Base-by-base conservation (phyloP, 78 protist species). In the Thecamonas trahens region DNA sequence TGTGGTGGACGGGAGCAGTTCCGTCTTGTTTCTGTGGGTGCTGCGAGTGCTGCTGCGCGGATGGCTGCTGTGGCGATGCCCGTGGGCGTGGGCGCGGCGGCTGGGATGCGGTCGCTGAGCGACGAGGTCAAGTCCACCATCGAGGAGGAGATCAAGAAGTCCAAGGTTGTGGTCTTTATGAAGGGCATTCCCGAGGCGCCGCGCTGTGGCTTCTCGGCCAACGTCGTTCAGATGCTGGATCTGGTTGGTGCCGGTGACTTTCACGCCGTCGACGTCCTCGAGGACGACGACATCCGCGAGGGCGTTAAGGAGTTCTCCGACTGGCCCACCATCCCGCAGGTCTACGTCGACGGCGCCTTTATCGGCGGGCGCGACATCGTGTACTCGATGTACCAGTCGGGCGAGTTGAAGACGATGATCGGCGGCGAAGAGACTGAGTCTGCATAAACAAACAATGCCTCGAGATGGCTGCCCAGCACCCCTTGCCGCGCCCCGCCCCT, bases 281-380 rank as follows among this genome's bases (percentile, higher is more conserved):
- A 42, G 29, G 79, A 87, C 71, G 70, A 55, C 32, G 68, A 29
- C 5, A 38, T 89, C 14, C 76, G 95, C 24, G 63, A 82, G 54
- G 89, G 80, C 40, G 37, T 90, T n/a, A 91, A 91, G 66, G 67
- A 66, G 31, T 76, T 22, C 66, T 55, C 85, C 24, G 45, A 82
- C 28, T 94, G 97, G 97, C 97, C 92, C 54, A 94, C 98, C n/a
- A 62, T 94, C 17, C 98, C 98, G 29, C 98, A 94, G 70, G 74
- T 94, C 40, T 95, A 73, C 71, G 47, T 92, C 57, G 65, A 86
- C 2, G 95, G 95, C 47, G 93, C 87, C 72, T 86, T 92, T 71
- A 80, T 92, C 13, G 98, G 98, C 39, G 98, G 98, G 5, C 77
- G 82, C 22, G 98, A 95, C 66, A 66, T 92, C 7, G 0, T 87